Percentiles rank a stretch among this genome's conserved stretches.
These are phyloP conservation scores for Rhodamnia argentea DNA, from an alignment of 345 rosid genomes.

Conservation along the genomic window DNA sequence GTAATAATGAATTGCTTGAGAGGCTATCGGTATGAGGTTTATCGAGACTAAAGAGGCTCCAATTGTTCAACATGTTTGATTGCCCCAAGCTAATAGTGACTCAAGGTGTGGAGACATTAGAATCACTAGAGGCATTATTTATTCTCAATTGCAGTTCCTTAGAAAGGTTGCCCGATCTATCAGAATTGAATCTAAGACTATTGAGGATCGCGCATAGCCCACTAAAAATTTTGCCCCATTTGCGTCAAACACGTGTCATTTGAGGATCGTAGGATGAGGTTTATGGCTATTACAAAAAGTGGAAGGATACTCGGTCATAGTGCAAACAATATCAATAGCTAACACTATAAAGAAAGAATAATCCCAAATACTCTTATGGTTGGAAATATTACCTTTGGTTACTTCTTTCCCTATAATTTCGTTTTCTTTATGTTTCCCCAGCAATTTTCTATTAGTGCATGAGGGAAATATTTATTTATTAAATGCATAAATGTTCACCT, in stretches of 20 bases:
- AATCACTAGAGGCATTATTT: background rate
- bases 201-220: background rate
- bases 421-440: background rate
- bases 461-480: background rate
- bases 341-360: background rate
- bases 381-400: background rate
- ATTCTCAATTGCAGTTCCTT: background rate
- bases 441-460: background rate
- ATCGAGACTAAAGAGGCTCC: background rate
- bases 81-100: background rate
- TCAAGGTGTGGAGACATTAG: background rate
- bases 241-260: too few relatives aligned
- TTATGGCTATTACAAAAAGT: background rate
- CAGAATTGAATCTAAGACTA: background rate
- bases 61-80: background rate
- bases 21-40: background rate
- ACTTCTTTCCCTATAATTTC: background rate
- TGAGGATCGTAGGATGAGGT: too few relatives aligned
- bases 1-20: background rate
- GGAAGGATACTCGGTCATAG: background rate
- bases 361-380: background rate
- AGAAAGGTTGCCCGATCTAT: background rate
- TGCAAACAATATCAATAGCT: background rate
- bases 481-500: background rate
- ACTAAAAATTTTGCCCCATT: too few relatives aligned